Evolutionary conservation across 2,329 filamentous ascomycete genomes (phyloP), one percentile per base, ranked within the genome.

Genomic region (Aureobasidium leucospermi): DNA sequence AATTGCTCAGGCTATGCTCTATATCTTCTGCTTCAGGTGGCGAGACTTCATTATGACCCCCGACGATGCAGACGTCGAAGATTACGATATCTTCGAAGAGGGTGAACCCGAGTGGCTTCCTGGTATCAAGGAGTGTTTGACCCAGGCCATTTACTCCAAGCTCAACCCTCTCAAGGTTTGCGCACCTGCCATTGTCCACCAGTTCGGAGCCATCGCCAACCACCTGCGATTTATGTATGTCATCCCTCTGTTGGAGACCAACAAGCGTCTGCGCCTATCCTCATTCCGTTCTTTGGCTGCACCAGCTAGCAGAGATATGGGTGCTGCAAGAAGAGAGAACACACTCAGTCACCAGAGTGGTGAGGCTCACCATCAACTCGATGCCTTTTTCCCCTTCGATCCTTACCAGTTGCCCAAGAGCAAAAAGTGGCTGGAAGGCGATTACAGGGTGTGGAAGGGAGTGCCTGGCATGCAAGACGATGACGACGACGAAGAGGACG

Each of bases 21-120:
- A 96, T 76, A 93, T 96, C 61, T 96, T 96, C 75, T 99, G 94
- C 78, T 99, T 99, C 79, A 86, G 94, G 59, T 99, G 94, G 94
- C 87, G 90, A 62, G 93, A 97, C 68, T 79, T 99, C 48, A 87
- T 90, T 59, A 78, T 83, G 19, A 81, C 72, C 10, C 64, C 82
- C 1, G 82, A 81, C 9, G 64, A 68, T 23, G 58, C 62, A 1
- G 66, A 67, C 49, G 62, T 62, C 15, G 63, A 63, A 38, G 61
- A 82, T 1, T 80, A 81, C 43, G 80, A 84, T 45, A 75, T 72
- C 31, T 60, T 88, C 83, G 74, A 82, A 77, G 63, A 87, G 83
- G 61, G 85, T 65, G 89, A 95, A 60, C 84, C 96, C 43, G 80
- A 82, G 42, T 97, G 94, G 88, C 82, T 88, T 56, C 80, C 85